phyloP scores from a whole-genome alignment of 2,329 filamentous ascomycete species.

The Ascochyta pisi region DNA sequence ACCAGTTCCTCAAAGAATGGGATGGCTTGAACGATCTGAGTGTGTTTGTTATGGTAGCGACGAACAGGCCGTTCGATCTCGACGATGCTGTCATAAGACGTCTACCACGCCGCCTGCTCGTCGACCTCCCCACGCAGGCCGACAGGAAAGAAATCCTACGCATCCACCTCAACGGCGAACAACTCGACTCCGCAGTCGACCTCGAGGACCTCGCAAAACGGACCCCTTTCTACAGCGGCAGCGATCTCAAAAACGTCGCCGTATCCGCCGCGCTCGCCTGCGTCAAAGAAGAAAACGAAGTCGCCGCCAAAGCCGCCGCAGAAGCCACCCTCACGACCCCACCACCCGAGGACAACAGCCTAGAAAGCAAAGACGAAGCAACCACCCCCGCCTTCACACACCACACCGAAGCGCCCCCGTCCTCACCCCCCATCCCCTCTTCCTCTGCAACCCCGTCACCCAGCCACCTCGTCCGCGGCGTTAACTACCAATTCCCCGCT shows the following conservation, averaged over 20 bases:
- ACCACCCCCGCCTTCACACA: background rate
- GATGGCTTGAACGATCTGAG: conserved; percentile 84
- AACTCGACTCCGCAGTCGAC: conserved; percentile 66
- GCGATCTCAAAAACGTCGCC: conserved; percentile 82
- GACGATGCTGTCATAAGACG: conserved; percentile 86
- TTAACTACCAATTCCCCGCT: conserved; percentile 68
- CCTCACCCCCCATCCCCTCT: background rate
- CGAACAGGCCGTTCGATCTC: conserved; percentile 92
- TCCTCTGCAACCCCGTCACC: conserved; percentile 18
- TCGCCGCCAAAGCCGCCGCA: conserved; percentile 38
- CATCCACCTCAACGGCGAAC: conserved; percentile 74
- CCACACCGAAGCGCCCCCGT: conserved; percentile 2
- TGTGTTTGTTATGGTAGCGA: conserved; percentile 98
- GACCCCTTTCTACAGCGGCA: conserved; percentile 81
- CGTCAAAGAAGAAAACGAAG: conserved; percentile 73
- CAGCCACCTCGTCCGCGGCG: conserved; percentile 41
- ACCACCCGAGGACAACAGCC: background rate
- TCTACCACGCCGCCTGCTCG: conserved; percentile 73
- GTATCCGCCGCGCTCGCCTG: conserved; percentile 81
- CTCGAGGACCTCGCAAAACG: conserved; percentile 68
- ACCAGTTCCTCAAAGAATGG: conserved; percentile 97
- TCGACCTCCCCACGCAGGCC: conserved; percentile 72
- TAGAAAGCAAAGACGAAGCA: background rate
- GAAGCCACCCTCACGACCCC: conserved; percentile 18
- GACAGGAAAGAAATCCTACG: conserved; percentile 73